Conservation (phyloP, 202 grass and related monocot genomes). For the Miscanthus sacchariflorus region DNA sequence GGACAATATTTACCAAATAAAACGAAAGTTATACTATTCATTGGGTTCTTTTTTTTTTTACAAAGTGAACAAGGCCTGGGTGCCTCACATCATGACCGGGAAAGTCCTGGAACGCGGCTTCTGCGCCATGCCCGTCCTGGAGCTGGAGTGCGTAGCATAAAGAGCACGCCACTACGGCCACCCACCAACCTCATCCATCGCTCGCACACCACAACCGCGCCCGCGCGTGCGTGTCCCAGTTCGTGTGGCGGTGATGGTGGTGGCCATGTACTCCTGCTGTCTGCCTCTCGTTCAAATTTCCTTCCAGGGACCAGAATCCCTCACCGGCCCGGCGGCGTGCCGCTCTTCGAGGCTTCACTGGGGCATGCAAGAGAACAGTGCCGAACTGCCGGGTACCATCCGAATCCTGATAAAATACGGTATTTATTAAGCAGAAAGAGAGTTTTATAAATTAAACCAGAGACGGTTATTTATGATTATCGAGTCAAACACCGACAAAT, state of each 20-base stretch:
- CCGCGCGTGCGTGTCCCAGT: background rate
- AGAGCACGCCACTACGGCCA: slow-evolving; percentile 20
- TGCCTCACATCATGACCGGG: slow-evolving; percentile 24
- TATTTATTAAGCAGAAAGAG: too few relatives aligned
- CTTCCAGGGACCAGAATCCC: background rate
- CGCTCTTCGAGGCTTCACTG: background rate
- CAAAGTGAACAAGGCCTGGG: too few relatives aligned
- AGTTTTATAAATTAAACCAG: too few relatives aligned
- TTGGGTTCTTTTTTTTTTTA: too few relatives aligned
- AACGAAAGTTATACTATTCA: too few relatives aligned
- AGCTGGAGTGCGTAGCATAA: background rate
- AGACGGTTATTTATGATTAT: too few relatives aligned
- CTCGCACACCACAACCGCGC: background rate
- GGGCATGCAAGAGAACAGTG: too few relatives aligned
- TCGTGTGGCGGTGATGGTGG: slow-evolving; percentile 20
- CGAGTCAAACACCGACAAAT: too few relatives aligned
- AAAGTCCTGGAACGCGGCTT: slow-evolving; percentile 38
- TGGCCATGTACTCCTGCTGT: slow-evolving; percentile 37
- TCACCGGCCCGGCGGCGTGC: background rate
- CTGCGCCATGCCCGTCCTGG: background rate
- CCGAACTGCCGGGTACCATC: background rate
- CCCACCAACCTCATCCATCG: background rate
- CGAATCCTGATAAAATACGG: slow-evolving; percentile 7
- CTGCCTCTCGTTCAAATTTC: background rate
- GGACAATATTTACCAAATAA: too few relatives aligned